Evolutionary conservation across 2,329 filamentous ascomycete species (phyloP), one percentile per base, ranked within the genome.

Genomic region (Allantophomopsis lycopodina): DNA sequence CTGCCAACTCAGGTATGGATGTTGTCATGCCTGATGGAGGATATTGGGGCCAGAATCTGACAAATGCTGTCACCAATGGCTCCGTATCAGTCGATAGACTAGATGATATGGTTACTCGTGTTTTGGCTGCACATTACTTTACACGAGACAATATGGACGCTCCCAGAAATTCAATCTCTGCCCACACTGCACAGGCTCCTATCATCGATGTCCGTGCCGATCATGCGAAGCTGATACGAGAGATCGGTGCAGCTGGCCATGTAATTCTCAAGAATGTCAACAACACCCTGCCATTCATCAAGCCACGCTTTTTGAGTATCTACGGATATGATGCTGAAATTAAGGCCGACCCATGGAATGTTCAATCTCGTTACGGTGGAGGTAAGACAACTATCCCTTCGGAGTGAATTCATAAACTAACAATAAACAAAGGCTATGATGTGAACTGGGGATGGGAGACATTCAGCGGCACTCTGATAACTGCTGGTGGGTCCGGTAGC

Each of bases 61-160:
- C 89, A 1, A 65, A 91, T 33, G 84, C 84, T 2, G 77, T 95
- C 5, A 62, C 94, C 47, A 95, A 96, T 55, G 88, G 88, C 21
- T 94, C 87, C 0, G 64, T 96, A 16, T 86, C 89, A 1, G 76
- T 84, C 49, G 94, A 83, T 72, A 76, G 89, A 41, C 58, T 96
- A 10, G 88, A 95, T 51, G 91, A 96, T 54, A 94, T 94, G 80
- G 84, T 75, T 3, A 81, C 85, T 56, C 77, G 91, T 51, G 94
- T 83, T 55, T 79, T 82, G 73, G 70, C 77, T 3, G 67, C 76
- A 16, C 75, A 71, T 54, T 81, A 76, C 64, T 80, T 80, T 59
- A 70, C 75, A 21, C 71, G 72, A 40, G 63, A 64, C 5, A 28
- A 4, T 28, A 28, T 8, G 23, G 23, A 28, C 23, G 5, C 10